Evolutionary conservation across 2,329 filamentous ascomycete genomes (phyloP).

Genomic region (Verticillium tricorpus): DNA sequence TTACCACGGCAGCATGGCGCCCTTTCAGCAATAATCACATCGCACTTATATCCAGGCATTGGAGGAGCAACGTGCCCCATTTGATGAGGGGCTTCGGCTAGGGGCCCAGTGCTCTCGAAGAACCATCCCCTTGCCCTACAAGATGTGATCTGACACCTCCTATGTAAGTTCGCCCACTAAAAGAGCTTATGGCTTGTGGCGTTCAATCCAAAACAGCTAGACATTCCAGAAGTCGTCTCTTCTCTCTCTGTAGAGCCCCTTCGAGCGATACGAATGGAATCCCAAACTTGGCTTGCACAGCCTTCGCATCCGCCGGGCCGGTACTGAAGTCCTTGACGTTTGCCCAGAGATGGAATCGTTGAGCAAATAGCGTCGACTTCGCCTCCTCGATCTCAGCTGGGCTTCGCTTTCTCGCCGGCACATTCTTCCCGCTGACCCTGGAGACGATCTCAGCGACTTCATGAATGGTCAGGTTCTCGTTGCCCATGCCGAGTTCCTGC

Average conservation of each 20-base stretch:
- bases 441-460: conserved; percentile 21
- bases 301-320: conserved; percentile 7
- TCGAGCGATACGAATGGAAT: conserved; percentile 23
- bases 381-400: conserved; percentile 16
- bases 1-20: too few relatives aligned
- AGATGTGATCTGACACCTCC: too few relatives aligned
- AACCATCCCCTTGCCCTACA: too few relatives aligned
- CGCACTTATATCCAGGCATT: too few relatives aligned
- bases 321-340: conserved; percentile 19
- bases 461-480: conserved; percentile 23
- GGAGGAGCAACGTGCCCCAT: too few relatives aligned
- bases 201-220: conserved; percentile 6
- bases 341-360: conserved; percentile 19
- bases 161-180: too few relatives aligned
- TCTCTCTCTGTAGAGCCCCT: conserved; percentile 17
- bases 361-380: conserved; percentile 12
- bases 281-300: conserved; percentile 19
- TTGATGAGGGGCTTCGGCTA: too few relatives aligned
- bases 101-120: too few relatives aligned
- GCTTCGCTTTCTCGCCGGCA: conserved; percentile 15
- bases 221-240: conserved; percentile 11
- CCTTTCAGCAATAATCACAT: too few relatives aligned
- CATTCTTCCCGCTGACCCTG: conserved; percentile 23
- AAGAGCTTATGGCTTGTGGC: too few relatives aligned
- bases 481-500: conserved; percentile 24